A percentile compares a stretch with the other conserved stretches of the same genome.
Evolutionary conservation across 345 rosid genomes (phyloP).

Genomic region (Acer negundo): DNA sequence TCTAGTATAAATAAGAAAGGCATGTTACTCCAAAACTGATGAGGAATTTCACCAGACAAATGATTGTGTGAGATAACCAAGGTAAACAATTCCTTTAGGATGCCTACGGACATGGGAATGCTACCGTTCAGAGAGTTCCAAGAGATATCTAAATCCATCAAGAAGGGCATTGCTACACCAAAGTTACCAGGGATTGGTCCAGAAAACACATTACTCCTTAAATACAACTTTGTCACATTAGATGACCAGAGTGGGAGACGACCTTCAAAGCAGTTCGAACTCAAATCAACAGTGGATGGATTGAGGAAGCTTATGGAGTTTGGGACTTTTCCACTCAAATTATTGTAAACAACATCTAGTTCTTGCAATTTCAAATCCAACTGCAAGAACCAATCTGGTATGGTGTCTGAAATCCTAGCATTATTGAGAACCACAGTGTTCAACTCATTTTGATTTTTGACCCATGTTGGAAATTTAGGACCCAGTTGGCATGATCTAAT

Average conservation of each 20-base stretch:
- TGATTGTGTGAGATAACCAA: conserved; percentile 20
- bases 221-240: conserved; percentile 16
- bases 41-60: conserved; percentile 22
- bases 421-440: conserved; percentile 11
- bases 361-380: background rate
- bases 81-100: background rate
- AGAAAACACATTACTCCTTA: conserved; percentile 15
- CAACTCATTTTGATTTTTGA: conserved; percentile 30
- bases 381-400: conserved; percentile 39
- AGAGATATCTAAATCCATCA: conserved; percentile 19
- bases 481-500: conserved; percentile 33
- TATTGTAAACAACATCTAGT: conserved; percentile 20
- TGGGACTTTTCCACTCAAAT: conserved; percentile 21
- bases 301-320: background rate
- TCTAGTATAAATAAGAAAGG: conserved; percentile 9
- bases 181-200: conserved; percentile 22
- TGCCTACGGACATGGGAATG: conserved; percentile 22
- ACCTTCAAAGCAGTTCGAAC: conserved; percentile 24
- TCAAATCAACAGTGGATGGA: conserved; percentile 20
- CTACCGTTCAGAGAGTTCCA: conserved; percentile 24
- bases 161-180: background rate
- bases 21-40: background rate
- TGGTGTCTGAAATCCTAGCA: conserved; percentile 25
- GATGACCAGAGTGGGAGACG: conserved; percentile 18
- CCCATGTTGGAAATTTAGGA: conserved; percentile 41